These are phyloP conservation scores for Termitomyces sp. DNA, from an alignment of 768 basidiomycete species.

Conservation along the genomic window DNA sequence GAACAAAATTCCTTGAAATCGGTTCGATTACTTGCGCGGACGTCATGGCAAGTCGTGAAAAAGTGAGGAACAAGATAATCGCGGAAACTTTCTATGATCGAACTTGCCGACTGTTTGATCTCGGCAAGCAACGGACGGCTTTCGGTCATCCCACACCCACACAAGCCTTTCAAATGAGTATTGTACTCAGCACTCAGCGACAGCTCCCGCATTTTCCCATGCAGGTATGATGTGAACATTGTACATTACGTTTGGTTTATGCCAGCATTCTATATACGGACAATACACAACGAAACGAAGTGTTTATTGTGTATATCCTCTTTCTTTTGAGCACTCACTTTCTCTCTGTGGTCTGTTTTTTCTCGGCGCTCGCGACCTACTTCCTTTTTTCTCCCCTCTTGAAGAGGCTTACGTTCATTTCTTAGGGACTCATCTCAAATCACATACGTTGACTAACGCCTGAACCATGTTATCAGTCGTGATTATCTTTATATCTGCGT, in stretches of 20 bases:
- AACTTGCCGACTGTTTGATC: not conserved
- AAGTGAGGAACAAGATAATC: not conserved
- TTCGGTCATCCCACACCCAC: not conserved
- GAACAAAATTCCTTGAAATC: conserved; percentile 49
- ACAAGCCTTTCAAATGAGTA: not conserved
- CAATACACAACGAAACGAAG: not conserved
- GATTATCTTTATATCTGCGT: conserved; percentile 1
- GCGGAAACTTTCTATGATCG: conserved; percentile 1
- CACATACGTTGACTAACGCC: not conserved
- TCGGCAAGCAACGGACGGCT: not conserved
- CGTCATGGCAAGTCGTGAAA: conserved; percentile 7
- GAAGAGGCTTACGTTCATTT: conserved; percentile 10
- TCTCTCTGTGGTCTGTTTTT: not conserved
- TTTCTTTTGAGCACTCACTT: not conserved
- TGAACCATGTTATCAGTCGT: not conserved
- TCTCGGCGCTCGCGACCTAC: not conserved
- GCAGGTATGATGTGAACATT: not conserved
- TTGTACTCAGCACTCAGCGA: not conserved
- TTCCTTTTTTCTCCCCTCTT: conserved; percentile 9
- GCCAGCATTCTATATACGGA: not conserved
- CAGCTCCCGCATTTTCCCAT: not conserved
- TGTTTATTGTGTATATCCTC: not conserved
- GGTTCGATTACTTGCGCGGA: conserved; percentile 6
- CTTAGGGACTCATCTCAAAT: not conserved
- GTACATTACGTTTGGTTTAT: not conserved